A percentile compares a stretch with the other conserved stretches of the same genome.
Evolutionary conservation across 371 early-diverging fungal species (phyloP).

Genomic region (Furculomyces boomerangus): DNA sequence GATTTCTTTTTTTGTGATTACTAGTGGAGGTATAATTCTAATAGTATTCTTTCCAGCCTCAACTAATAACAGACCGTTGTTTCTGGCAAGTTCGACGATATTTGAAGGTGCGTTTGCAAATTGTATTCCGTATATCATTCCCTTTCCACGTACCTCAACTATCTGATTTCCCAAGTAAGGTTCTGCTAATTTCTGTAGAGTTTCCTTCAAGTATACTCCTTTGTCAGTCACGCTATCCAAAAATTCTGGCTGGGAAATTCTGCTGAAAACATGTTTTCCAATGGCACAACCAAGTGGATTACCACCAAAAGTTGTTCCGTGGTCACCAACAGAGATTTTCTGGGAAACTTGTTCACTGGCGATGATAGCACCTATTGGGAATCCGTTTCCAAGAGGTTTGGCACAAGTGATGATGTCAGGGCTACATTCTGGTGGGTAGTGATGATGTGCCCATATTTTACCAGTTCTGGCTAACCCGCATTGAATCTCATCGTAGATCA

Average conservation of each 20-base stretch:
- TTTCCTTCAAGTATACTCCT: conserved; percentile 32
- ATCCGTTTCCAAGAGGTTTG: conserved; percentile 88
- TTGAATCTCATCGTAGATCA: conserved; percentile 95
- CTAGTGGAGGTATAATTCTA: conserved; percentile 77
- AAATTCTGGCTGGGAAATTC: conserved; percentile 47
- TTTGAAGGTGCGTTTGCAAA: conserved; percentile 40
- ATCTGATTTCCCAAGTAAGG: conserved; percentile 32
- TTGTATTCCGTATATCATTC: conserved; percentile 67
- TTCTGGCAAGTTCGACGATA: conserved; percentile 54
- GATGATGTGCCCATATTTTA: conserved; percentile 70
- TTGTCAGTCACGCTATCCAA: conserved; percentile 38
- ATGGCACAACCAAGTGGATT: conserved; percentile 70
- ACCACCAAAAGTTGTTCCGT: conserved; percentile 95
- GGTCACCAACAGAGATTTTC: conserved; percentile 65
- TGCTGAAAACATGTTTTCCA: conserved; percentile 47
- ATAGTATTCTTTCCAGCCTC: conserved; percentile 76
- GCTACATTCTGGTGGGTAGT: conserved; percentile 35
- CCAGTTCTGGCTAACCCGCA: conserved; percentile 90
- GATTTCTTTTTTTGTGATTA: conserved; percentile 42
- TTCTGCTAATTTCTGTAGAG: conserved; percentile 29
- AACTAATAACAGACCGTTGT: conserved; percentile 70
- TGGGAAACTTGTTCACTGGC: conserved; percentile 55
- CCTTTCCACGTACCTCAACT: conserved; percentile 63
- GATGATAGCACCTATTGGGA: conserved; percentile 88
- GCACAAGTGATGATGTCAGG: conserved; percentile 91